phyloP scores from a whole-genome alignment of 352 stramenopile genomes.

The Globisporangium canariense region DNA sequence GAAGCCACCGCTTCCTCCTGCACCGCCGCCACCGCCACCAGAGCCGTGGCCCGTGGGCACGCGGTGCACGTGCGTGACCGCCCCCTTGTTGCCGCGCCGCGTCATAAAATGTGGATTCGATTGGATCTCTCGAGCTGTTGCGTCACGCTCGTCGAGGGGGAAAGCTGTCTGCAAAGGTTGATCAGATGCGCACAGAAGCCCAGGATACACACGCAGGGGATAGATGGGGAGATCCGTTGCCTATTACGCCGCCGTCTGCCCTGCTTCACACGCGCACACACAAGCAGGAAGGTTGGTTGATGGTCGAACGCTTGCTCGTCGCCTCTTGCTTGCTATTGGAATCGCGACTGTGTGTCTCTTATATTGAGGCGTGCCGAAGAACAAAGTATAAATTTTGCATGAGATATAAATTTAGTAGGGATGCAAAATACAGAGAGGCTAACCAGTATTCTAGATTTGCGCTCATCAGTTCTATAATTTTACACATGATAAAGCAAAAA shows the following conservation, averaged over 20 bases:
- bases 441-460: too few species aligned
- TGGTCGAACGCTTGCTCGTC: slow-evolving; percentile 5
- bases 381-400: too few species aligned
- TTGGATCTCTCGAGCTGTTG: neutral
- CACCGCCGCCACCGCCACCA: neutral
- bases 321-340: neutral
- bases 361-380: neutral
- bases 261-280: neutral
- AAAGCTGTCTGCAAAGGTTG: neutral
- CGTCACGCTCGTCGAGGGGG: neutral
- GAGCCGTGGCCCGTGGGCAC: slow-evolving; percentile 15
- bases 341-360: slow-evolving; percentile 1
- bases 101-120: slow-evolving; percentile 32
- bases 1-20: slow-evolving; percentile 5
- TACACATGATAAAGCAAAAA: too few species aligned
- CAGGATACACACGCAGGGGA: neutral
- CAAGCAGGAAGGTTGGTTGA: neutral
- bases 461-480: too few species aligned
- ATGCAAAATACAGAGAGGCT: too few species aligned
- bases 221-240: neutral
- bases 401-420: too few species aligned
- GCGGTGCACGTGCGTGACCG: slow-evolving; percentile 46
- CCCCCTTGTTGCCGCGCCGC: slow-evolving; percentile 42
- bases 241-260: neutral
- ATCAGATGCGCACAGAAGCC: neutral